Percentiles rank a stretch among this genome's conserved stretches.
These are phyloP conservation scores for Eucalyptus regnans DNA, from an alignment of 345 rosid species.

Conservation along the genomic window DNA sequence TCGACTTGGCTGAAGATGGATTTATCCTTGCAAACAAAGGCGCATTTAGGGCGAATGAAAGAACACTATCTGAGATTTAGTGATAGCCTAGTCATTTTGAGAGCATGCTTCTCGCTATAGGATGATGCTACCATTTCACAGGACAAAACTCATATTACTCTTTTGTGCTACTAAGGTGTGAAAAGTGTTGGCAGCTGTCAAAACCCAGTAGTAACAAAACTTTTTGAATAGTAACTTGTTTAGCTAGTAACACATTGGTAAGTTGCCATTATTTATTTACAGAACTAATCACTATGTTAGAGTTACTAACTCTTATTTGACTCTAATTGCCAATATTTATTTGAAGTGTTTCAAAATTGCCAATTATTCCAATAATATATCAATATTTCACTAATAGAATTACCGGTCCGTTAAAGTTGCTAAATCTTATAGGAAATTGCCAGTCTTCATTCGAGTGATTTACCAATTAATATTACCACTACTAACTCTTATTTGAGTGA, in stretches of 20 bases:
- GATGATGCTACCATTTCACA: neutral
- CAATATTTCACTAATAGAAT: neutral
- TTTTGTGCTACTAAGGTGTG: neutral
- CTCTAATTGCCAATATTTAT: neutral
- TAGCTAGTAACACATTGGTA: neutral
- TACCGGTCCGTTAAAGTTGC: neutral
- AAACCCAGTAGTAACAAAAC: neutral
- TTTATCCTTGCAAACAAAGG: neutral
- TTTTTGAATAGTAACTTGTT: neutral
- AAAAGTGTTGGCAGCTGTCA: neutral
- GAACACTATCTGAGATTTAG: neutral
- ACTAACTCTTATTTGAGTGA: neutral
- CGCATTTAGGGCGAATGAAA: neutral
- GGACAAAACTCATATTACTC: neutral
- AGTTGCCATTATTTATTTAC: neutral
- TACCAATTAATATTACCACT: neutral
- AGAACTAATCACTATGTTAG: neutral
- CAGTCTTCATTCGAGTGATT: neutral
- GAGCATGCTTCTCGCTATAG: neutral
- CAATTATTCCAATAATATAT: neutral
- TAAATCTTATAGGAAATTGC: neutral
- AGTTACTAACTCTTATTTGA: neutral
- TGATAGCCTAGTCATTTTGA: neutral
- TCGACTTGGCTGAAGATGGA: neutral
- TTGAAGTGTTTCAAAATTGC: neutral